Percentiles rank a stretch among this genome's conserved stretches.
Evolutionary conservation across 2,329 filamentous ascomycete species (phyloP).

Genomic region (Ceratocystis destructans): DNA sequence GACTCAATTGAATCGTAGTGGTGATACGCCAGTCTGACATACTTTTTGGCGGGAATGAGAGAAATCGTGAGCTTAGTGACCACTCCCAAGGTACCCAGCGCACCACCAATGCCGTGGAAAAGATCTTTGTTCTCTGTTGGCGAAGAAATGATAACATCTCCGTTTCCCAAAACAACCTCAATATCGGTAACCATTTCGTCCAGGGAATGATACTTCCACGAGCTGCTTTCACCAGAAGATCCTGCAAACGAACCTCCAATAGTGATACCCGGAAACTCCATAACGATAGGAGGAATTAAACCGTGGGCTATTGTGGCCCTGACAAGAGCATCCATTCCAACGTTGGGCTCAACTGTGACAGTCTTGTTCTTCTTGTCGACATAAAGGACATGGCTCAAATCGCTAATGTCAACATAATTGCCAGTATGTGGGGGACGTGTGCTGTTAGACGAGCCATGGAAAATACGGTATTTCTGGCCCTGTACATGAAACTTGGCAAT

Average conservation of each 20-base stretch:
- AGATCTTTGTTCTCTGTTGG: slow-evolving; percentile 39
- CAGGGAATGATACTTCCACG: slow-evolving; percentile 53
- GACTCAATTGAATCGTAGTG: slow-evolving; percentile 30
- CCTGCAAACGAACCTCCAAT: slow-evolving; percentile 54
- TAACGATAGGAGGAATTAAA: slow-evolving; percentile 51
- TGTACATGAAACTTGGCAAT: slow-evolving; percentile 33
- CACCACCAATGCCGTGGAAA: slow-evolving; percentile 50
- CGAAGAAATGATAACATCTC: slow-evolving; percentile 42
- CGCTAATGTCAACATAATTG: slow-evolving; percentile 53
- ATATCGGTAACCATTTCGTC: slow-evolving; percentile 47
- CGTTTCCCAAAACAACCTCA: slow-evolving; percentile 52
- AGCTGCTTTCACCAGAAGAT: slow-evolving; percentile 54
- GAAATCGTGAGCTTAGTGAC: slow-evolving; percentile 49
- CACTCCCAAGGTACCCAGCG: slow-evolving; percentile 53
- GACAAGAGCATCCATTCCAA: slow-evolving; percentile 52
- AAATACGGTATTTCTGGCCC: slow-evolving; percentile 53
- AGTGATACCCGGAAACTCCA: slow-evolving; percentile 62
- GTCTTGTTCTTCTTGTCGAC: slow-evolving; percentile 41
- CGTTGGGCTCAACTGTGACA: slow-evolving; percentile 56
- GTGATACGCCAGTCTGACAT: slow-evolving; percentile 45
- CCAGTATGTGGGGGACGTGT: slow-evolving; percentile 43
- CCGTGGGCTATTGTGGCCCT: slow-evolving; percentile 41
- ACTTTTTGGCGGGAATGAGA: slow-evolving; percentile 40
- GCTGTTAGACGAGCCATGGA: slow-evolving; percentile 64
- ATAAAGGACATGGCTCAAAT: slow-evolving; percentile 46